These are phyloP conservation scores for Pestalotiopsis fici DNA, from an alignment of 2,329 filamentous ascomycete genomes.

Conservation along the genomic window DNA sequence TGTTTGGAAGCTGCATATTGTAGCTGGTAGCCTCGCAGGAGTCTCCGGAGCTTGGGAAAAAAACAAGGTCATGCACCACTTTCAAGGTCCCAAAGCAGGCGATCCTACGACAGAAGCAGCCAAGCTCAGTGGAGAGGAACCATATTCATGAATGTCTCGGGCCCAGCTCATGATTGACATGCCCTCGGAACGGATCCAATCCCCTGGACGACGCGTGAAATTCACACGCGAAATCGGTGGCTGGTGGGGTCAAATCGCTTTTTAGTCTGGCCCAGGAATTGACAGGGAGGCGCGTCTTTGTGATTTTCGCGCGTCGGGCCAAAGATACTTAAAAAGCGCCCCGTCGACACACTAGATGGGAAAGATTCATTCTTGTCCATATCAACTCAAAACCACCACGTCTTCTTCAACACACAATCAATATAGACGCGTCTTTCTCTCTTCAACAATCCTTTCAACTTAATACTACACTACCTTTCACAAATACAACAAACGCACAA, in stretches of 20 bases:
- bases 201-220: slow-evolving; percentile 8
- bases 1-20: background rate
- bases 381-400: slow-evolving; percentile 4
- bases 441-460: background rate
- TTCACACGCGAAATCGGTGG: background rate
- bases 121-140: slow-evolving; percentile 1
- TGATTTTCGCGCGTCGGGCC: slow-evolving; percentile 3
- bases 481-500: slow-evolving; percentile 20
- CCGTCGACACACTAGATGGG: slow-evolving; percentile 2
- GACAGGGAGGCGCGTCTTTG: slow-evolving; percentile 9
- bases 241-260: background rate
- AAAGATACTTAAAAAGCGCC: slow-evolving; percentile 8
- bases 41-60: background rate
- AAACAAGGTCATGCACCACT: background rate
- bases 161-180: background rate
- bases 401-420: background rate
- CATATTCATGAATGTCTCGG: background rate
- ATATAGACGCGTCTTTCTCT: slow-evolving; percentile 1
- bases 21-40: background rate
- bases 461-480: slow-evolving; percentile 8
- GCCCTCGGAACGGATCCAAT: background rate
- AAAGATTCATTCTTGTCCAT: slow-evolving; percentile 6
- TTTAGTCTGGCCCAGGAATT: background rate
- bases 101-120: background rate
- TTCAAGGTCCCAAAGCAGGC: background rate